Evolutionary conservation across 2,329 filamentous ascomycete genomes (phyloP).

Genomic region (Macrophomina tecta): DNA sequence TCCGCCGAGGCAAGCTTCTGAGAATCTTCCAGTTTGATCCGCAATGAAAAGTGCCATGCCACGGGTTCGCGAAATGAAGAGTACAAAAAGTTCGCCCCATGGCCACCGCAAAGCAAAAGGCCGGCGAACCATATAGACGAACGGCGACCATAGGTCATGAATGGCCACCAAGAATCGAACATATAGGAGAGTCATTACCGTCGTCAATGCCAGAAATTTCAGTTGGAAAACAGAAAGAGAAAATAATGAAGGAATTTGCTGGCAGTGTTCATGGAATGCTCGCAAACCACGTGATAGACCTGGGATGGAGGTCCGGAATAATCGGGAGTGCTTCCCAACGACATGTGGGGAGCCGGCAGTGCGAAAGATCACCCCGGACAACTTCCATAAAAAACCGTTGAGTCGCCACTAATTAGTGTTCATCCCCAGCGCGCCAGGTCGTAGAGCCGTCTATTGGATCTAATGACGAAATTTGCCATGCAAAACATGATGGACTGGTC

Average conservation of each 20-base stretch:
- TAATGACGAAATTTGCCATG: slow-evolving; percentile 28
- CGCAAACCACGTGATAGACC: slow-evolving; percentile 23
- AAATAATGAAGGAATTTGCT: slow-evolving; percentile 13
- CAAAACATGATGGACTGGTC: slow-evolving; percentile 16
- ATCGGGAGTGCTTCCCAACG: slow-evolving; percentile 20
- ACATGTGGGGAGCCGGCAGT: slow-evolving; percentile 17
- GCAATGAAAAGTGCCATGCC: slow-evolving; percentile 22
- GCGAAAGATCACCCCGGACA: slow-evolving; percentile 7
- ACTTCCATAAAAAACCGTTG: slow-evolving; percentile 1
- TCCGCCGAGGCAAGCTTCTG: neutral
- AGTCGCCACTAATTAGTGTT: slow-evolving; percentile 25
- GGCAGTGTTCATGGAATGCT: slow-evolving; percentile 18
- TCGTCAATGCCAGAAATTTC: slow-evolving; percentile 26
- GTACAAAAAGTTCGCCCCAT: slow-evolving; percentile 19
- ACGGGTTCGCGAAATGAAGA: slow-evolving; percentile 25
- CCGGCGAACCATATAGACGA: neutral
- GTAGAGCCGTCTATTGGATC: slow-evolving; percentile 28
- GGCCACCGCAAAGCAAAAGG: neutral
- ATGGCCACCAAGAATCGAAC: slow-evolving; percentile 20
- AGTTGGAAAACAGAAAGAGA: neutral
- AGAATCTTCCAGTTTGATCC: slow-evolving; percentile 12
- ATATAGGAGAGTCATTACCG: slow-evolving; percentile 27
- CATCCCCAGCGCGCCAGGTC: slow-evolving; percentile 22
- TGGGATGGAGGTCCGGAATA: slow-evolving; percentile 12
- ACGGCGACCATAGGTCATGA: slow-evolving; percentile 24